These are phyloP conservation scores for Neonectria punicea DNA, from an alignment of 2,329 filamentous ascomycete species.

Conservation along the genomic window DNA sequence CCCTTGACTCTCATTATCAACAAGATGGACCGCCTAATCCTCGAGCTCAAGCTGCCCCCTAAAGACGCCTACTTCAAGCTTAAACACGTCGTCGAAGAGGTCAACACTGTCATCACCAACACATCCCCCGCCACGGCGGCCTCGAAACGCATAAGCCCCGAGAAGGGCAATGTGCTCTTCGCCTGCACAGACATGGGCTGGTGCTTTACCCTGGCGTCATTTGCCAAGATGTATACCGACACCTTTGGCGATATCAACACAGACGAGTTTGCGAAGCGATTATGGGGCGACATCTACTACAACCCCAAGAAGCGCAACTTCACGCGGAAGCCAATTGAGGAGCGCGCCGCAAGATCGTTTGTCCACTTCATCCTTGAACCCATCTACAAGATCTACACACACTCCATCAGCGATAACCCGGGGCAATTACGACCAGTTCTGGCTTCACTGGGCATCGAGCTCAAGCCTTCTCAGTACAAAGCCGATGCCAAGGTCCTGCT, in stretches of 20 bases:
- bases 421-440: constrained; percentile 85
- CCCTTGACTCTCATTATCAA: constrained; percentile 93
- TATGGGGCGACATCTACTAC: constrained; percentile 98
- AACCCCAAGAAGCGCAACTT: constrained; percentile 92
- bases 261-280: constrained; percentile 81
- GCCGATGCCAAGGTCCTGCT: constrained; percentile 89
- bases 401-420: constrained; percentile 91
- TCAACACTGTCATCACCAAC: constrained; percentile 95
- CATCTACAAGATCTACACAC: constrained; percentile 96
- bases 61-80: constrained; percentile 98
- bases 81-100: constrained; percentile 97
- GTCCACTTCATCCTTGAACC: constrained; percentile 95
- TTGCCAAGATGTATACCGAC: constrained; percentile 95
- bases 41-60: constrained; percentile 93
- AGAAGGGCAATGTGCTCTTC: constrained; percentile 98
- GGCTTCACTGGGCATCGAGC: constrained; percentile 78
- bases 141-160: constrained; percentile 84
- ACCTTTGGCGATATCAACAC: constrained; percentile 85
- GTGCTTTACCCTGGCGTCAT: constrained; percentile 95
- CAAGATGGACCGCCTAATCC: constrained; percentile 95
- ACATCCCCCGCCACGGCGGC: constrained; percentile 84
- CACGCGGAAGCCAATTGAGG: constrained; percentile 85
- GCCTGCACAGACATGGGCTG: constrained; percentile 93
- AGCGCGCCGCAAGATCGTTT: constrained; percentile 84
- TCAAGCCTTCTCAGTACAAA: constrained; percentile 94